Evolutionary conservation across 164 flowering plant genomes (phyloP), one percentile per base, ranked within the genome.

Genomic region (Tetracentron sinense): DNA sequence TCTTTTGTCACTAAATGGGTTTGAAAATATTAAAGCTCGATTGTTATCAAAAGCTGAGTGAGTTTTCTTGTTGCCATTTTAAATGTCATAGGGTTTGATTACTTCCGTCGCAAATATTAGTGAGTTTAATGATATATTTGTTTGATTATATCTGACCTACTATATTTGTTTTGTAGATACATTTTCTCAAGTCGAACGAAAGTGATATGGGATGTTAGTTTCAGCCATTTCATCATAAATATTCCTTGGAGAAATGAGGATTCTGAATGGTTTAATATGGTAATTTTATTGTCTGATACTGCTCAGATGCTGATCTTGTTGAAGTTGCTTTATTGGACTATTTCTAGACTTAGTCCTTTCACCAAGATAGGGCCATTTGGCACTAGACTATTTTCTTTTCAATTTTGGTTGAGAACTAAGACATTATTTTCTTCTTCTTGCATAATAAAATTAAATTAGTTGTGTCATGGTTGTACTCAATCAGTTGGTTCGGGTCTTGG

Each of bases 1-100:
- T 23, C 69, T 94, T 21, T 60, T 68, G 26, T 86, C 96, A 22
- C 74, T 90, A 17, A 78, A 90, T 82, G 81, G 87, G 50, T 77
- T 94, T 56, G 75, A 78, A 68, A 69, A 83, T 75, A 65, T 50
- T 21, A 71, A 74, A 58, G 69, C 72, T 20, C 86, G 98, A 57
- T 30, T 94, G 23, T 48, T 72, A 27, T 82, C 89, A 30, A 94
- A 94, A 77, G 81, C 85, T 23, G 83, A 83, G 98, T 90, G 74
- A 73, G 96, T 85, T 60, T 42, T 10, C 19, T 42, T 31, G 16
- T 54, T 23, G 4, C n/a, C 57, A 64, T 48, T 29, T 59, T 1
- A 42, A 50, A 60, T 50, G 60, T 56, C 25, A 28, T 29, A 50
- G 46, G 16, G 1, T 25, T 44, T 66, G 38, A 15, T 60, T 29